Conservation (phyloP, 768 basidiomycete species). For the Hemileccinum rubropunctum region DNA sequence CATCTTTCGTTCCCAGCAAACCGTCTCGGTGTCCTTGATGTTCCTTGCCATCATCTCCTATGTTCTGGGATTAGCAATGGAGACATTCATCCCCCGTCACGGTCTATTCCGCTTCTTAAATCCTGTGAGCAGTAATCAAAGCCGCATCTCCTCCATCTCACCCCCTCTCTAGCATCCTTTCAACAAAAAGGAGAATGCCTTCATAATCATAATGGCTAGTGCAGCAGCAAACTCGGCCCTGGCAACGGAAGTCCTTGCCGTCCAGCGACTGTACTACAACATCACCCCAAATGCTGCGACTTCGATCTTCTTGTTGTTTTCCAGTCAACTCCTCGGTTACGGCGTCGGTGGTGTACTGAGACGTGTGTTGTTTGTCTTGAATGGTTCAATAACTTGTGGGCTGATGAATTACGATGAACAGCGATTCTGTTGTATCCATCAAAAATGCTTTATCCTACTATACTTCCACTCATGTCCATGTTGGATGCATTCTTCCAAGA, state of each 20-base stretch:
- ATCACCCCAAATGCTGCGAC: slow-evolving; percentile 44
- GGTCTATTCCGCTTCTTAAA: slow-evolving; percentile 51
- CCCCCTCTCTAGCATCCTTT: slow-evolving; percentile 46
- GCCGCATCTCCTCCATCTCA: neutral
- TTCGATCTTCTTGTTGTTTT: slow-evolving; percentile 43
- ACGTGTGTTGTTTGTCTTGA: slow-evolving; percentile 32
- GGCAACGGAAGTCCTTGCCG: slow-evolving; percentile 52
- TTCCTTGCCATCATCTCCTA: too few relatives aligned
- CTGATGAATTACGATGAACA: slow-evolving; percentile 8
- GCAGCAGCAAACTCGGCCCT: slow-evolving; percentile 53
- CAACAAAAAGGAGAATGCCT: too few relatives aligned
- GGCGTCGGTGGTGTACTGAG: slow-evolving; percentile 55
- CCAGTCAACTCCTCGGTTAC: slow-evolving; percentile 42
- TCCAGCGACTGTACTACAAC: slow-evolving; percentile 53
- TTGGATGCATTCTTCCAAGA: slow-evolving; percentile 47
- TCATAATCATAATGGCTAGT: slow-evolving; percentile 56
- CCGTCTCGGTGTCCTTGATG: slow-evolving; percentile 49
- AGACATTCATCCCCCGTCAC: slow-evolving; percentile 42
- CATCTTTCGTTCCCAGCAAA: slow-evolving; percentile 39
- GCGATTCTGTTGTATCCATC: slow-evolving; percentile 21
- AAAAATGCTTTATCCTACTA: too few relatives aligned
- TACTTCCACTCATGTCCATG: too few relatives aligned
- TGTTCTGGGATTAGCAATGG: slow-evolving; percentile 46
- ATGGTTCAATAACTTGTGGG: neutral
- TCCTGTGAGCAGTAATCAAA: slow-evolving; percentile 29